These are phyloP conservation scores for Dendrothele bispora DNA, from an alignment of 768 basidiomycete species.

Conservation along the genomic window DNA sequence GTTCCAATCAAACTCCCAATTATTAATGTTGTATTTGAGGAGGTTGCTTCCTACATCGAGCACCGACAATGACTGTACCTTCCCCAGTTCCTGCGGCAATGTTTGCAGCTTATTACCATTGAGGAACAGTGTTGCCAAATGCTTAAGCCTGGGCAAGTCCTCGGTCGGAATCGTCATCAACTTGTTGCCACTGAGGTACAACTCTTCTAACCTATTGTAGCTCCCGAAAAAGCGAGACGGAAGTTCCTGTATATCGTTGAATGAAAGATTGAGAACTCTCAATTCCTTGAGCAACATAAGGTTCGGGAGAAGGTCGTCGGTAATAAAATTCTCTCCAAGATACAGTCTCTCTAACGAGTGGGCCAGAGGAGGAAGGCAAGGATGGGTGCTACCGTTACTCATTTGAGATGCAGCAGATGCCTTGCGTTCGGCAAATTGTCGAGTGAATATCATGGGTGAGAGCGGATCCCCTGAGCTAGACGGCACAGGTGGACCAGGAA, in stretches of 20 bases:
- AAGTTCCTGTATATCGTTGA: constrained; percentile 91
- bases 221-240: constrained; percentile 75
- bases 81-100: constrained; percentile 85
- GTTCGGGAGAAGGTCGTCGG: constrained; percentile 74
- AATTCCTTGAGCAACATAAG: constrained; percentile 78
- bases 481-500: constrained; percentile 19
- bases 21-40: constrained; percentile 95
- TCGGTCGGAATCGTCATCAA: constrained; percentile 87
- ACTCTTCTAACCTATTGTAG: constrained; percentile 71
- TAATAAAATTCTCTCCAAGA: constrained; percentile 86
- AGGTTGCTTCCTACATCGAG: constrained; percentile 93
- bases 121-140: constrained; percentile 74
- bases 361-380: constrained; percentile 57
- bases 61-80: constrained; percentile 72
- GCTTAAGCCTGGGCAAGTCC: constrained; percentile 71
- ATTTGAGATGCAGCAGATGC: constrained; percentile 33
- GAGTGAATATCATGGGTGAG: constrained; percentile 2
- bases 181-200: constrained; percentile 94
- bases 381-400: constrained; percentile 15
- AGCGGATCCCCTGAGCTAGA: neutral
- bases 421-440: constrained; percentile 38
- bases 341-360: constrained; percentile 76
- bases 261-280: constrained; percentile 84
- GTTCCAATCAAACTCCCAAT: constrained; percentile 99
- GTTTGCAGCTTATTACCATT: constrained; percentile 95